Evolutionary conservation across 306 rosid genomes (phyloP), one percentile per base, ranked within the genome.

Genomic region (Vigna trinervia): DNA sequence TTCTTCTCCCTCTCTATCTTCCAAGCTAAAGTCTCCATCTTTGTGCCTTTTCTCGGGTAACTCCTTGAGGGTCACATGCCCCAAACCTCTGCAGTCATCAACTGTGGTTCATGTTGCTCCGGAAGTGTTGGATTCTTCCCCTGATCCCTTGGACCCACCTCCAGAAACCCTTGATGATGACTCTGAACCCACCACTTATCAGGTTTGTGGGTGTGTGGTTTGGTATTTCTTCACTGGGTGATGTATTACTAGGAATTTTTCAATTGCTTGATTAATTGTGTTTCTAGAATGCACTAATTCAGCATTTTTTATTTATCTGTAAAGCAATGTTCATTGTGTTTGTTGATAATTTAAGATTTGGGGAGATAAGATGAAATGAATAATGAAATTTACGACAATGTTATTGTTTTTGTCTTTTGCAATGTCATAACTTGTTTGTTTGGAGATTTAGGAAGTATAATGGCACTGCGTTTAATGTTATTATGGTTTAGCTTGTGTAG

Each of bases 81-180:
- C 78, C 6, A 87, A 86, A 66, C 78, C 84, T 67, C 72, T 85
- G 10, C 88, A 28, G 17, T 68, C 83, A 1, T 79, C 91, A 3
- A 85, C 88, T 43, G 83, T 83, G 80, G 84, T 86, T 78, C 74
- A 66, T 84, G 94, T 92, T 64, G 87, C 95, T 26, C 89, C 98
- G 30, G 88, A 93, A 89, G 90, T 84, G 20, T 66, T 93, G 48
- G 87, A 88, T 63, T 86, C 97, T 59, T 85, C 97, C 19, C 34
- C 69, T 0, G 87, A 87, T 32, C 17, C 84, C 74, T 6, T 78
- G 15, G 86, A 85, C 14, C 81, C 88, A 5, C 80, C 88, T 73
- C 81, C 81, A 5, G 89, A 84, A 82, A 63, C 76, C 71, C 63
- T 73, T 6, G 85, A 67, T 23, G 89, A 83, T 50, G 92, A 61